phyloP scores from a whole-genome alignment of 2,329 filamentous ascomycete species.

The Hirsutella thompsonii region DNA sequence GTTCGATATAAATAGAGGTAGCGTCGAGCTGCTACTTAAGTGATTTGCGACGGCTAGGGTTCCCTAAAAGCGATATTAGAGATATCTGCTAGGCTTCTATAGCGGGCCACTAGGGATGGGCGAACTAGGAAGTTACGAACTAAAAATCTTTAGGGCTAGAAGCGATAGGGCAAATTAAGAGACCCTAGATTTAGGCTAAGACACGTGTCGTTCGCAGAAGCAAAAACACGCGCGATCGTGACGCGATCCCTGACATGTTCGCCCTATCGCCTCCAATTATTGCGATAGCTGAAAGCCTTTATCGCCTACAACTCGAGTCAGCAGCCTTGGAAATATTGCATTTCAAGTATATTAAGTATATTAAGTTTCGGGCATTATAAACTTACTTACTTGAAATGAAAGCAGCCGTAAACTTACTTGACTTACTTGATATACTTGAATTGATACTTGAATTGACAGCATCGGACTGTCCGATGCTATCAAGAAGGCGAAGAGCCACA shows the following conservation, averaged over 20 bases:
- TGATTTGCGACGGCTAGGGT: background rate
- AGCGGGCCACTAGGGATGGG: background rate
- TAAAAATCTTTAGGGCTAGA: background rate
- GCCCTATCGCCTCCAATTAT: background rate
- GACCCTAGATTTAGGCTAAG: background rate
- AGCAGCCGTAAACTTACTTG: too few relatives aligned
- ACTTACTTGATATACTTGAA: background rate
- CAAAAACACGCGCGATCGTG: background rate
- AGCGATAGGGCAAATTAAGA: background rate
- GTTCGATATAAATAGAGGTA: background rate
- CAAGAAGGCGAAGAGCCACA: too few relatives aligned
- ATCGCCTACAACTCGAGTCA: background rate
- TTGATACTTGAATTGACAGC: background rate
- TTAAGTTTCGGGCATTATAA: background rate
- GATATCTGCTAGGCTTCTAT: background rate
- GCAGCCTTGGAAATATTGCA: background rate
- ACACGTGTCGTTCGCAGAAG: background rate
- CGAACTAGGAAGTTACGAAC: background rate
- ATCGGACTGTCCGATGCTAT: too few relatives aligned
- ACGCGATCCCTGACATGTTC: background rate
- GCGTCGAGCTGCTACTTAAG: background rate
- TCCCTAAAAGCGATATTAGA: background rate
- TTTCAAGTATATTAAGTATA: background rate
- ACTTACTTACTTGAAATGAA: too few relatives aligned
- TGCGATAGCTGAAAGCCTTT: background rate